phyloP scores from a whole-genome alignment of 2,329 filamentous ascomycete species.

The Celoporthe dispersa region DNA sequence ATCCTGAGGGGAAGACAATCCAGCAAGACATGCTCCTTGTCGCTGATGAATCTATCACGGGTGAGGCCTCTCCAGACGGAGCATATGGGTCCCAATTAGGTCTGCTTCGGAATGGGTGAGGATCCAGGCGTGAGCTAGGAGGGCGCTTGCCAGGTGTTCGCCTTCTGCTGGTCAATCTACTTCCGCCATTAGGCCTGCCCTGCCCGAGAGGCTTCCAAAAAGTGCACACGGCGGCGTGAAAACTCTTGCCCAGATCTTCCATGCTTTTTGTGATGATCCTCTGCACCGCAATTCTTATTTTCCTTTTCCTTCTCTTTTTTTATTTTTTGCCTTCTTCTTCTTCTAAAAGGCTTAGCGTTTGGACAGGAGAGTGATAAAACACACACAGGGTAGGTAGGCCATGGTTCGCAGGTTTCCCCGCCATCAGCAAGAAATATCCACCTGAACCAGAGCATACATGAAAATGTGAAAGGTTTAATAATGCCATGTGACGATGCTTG shows the following conservation, averaged over 20 bases:
- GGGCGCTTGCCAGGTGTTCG: conserved; percentile 1
- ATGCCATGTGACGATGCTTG: not conserved
- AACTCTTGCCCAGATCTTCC: not conserved
- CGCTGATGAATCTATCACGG: not conserved
- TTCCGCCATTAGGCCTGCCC: not conserved
- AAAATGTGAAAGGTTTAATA: not conserved
- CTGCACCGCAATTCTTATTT: no score
- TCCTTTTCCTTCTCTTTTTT: no score
- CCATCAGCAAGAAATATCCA: not conserved
- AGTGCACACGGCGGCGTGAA: not conserved
- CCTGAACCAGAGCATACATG: not conserved
- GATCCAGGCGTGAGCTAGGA: not conserved
- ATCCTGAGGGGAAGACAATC: no score
- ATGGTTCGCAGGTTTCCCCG: not conserved
- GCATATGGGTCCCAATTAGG: not conserved
- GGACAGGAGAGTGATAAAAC: not conserved
- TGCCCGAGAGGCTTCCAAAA: not conserved
- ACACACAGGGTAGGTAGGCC: not conserved
- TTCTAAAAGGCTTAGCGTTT: not conserved
- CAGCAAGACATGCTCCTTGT: not conserved
- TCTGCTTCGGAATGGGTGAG: not conserved
- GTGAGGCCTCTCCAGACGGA: not conserved
- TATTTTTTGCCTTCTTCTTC: no score
- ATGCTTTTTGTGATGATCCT: not conserved
- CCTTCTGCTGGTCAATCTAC: not conserved